These are phyloP conservation scores for Boletus semigastroideus DNA, from an alignment of 1,284 basidiomycete species.

Conservation along the genomic window DNA sequence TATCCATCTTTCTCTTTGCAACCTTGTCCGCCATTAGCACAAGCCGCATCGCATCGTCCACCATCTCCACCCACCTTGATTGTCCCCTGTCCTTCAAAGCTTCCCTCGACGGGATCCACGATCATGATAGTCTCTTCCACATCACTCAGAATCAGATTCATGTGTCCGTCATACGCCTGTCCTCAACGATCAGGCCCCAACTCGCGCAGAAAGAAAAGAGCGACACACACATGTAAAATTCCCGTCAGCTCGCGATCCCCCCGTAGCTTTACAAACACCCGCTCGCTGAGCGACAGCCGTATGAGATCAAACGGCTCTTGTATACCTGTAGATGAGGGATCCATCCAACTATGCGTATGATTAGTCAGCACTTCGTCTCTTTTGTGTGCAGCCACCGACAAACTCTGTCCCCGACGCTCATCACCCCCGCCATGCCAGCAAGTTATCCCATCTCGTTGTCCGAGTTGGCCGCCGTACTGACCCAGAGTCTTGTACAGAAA, in stretches of 20 bases:
- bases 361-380: constrained; percentile 33
- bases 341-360: constrained; percentile 47
- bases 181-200: constrained; percentile 13
- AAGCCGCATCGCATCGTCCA: neutral
- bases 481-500: constrained; percentile 57
- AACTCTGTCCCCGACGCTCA: constrained; percentile 17
- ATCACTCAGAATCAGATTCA: constrained; percentile 98
- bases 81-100: constrained; percentile 47
- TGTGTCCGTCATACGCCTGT: constrained; percentile 98
- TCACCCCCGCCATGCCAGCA: constrained; percentile 29
- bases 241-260: constrained; percentile 94
- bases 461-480: neutral
- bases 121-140: constrained; percentile 97
- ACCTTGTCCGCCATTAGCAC: constrained; percentile 53
- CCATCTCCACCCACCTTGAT: constrained; percentile 52
- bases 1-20: constrained; percentile 93
- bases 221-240: constrained; percentile 87
- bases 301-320: constrained; percentile 99
- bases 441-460: constrained; percentile 4
- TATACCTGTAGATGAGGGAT: constrained; percentile 73
- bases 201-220: constrained; percentile 10
- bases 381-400: constrained; percentile 18
- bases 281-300: constrained; percentile 92
- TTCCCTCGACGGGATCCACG: constrained; percentile 70
- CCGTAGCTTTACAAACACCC: constrained; percentile 93